Evolutionary conservation across 148 eudicot genomes (phyloP).

Genomic region (Suaeda aralocaspica): DNA sequence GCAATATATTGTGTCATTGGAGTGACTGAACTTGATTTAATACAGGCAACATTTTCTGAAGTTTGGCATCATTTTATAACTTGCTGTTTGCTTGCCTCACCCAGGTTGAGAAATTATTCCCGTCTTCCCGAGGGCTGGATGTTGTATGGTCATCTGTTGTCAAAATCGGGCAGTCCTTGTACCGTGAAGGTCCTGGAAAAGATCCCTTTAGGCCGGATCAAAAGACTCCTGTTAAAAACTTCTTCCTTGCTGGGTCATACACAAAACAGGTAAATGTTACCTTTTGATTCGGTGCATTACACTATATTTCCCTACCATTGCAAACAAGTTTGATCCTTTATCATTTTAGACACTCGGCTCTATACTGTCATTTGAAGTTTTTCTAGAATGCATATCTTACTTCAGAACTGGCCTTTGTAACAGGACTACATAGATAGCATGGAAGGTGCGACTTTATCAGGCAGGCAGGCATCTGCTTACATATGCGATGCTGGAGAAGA

Average conservation of each 20-base stretch:
- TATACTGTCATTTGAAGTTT: neutral
- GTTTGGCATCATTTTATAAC: neutral
- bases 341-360: neutral
- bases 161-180: slow-evolving; percentile 88
- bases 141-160: slow-evolving; percentile 94
- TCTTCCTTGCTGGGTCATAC: slow-evolving; percentile 96
- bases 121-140: slow-evolving; percentile 90
- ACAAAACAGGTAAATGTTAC: slow-evolving; percentile 74
- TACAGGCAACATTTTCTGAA: neutral
- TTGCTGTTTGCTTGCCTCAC: slow-evolving; percentile 1
- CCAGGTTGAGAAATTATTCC: slow-evolving; percentile 78
- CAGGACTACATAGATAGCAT: slow-evolving; percentile 98
- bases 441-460: slow-evolving; percentile 98
- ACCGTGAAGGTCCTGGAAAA: slow-evolving; percentile 94
- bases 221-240: slow-evolving; percentile 81
- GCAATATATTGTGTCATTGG: neutral
- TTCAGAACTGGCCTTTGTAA: neutral
- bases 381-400: neutral
- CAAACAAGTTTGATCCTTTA: neutral
- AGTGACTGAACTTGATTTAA: too few species aligned
- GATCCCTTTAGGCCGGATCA: slow-evolving; percentile 99
- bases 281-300: neutral
- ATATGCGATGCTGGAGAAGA: slow-evolving; percentile 92
- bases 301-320: neutral
- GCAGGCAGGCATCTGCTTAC: slow-evolving; percentile 86